Conservation (phyloP, 139 green algal species). For the Volvox africanus region DNA sequence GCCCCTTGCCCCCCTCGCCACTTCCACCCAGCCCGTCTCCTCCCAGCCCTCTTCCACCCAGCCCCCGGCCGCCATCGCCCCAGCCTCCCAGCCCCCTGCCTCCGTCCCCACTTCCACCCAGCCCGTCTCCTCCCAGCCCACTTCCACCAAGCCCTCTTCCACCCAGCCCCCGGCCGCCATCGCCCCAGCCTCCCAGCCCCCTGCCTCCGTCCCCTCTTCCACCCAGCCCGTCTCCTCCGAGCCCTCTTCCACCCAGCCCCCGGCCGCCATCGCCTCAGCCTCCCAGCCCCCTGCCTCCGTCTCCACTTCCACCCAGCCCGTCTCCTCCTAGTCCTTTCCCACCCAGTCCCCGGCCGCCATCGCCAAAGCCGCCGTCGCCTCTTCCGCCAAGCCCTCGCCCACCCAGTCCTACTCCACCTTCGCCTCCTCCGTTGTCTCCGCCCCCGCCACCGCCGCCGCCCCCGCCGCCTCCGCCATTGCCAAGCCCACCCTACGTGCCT, state of each 20-base stretch:
- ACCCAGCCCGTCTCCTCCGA: not conserved
- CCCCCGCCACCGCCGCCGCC: not conserved
- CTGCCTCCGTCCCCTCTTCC: not conserved
- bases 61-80: not conserved
- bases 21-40: not conserved
- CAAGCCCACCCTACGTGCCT: not conserved
- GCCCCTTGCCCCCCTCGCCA: not conserved
- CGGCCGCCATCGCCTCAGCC: too few relatives aligned
- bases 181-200: not conserved
- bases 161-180: not conserved
- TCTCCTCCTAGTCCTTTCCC: not conserved
- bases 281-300: slow-evolving; percentile 3
- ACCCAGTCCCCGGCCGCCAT: not conserved
- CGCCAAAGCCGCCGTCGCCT: not conserved
- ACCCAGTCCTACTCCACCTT: not conserved
- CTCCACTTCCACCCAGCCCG: not conserved
- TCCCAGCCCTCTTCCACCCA: not conserved
- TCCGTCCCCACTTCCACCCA: not conserved
- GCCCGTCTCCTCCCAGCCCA: not conserved
- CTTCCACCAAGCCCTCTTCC: not conserved
- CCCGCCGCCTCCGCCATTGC: not conserved
- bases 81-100: not conserved
- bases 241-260: not conserved
- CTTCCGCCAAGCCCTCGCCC: not conserved
- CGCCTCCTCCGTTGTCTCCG: not conserved